Percentiles rank a stretch among this genome's conserved stretches.
Conservation (phyloP, 768 basidiomycete species). For the Tricholoma bakamatsutake region DNA sequence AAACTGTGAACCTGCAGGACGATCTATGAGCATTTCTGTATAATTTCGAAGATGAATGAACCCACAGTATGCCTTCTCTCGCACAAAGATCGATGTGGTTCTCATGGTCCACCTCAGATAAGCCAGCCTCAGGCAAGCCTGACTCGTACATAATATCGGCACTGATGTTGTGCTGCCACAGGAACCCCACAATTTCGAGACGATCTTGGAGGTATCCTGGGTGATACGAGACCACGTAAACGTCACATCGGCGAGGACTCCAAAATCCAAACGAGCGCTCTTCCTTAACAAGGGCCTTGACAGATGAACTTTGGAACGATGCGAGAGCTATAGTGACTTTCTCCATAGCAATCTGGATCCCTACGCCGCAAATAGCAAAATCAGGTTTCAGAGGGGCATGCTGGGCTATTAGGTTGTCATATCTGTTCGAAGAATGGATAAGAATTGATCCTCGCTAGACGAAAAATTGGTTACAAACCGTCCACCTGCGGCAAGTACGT, state of each 20-base stretch:
- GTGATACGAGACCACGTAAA: slow-evolving; percentile 78
- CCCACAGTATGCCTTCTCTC: slow-evolving; percentile 82
- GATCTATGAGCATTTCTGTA: background rate
- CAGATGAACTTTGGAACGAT: slow-evolving; percentile 60
- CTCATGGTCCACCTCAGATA: slow-evolving; percentile 59
- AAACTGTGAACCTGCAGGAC: slow-evolving; percentile 33
- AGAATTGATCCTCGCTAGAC: background rate
- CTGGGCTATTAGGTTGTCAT: slow-evolving; percentile 62
- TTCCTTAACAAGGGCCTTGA: slow-evolving; percentile 69
- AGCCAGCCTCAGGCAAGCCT: slow-evolving; percentile 51
- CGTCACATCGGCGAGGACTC: slow-evolving; percentile 87
- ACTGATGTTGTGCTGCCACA: slow-evolving; percentile 81
- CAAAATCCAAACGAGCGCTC: slow-evolving; percentile 81
- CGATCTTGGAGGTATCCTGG: slow-evolving; percentile 71
- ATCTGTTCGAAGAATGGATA: slow-evolving; percentile 33
- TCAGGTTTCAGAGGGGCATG: slow-evolving; percentile 50
- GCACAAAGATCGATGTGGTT: slow-evolving; percentile 60
- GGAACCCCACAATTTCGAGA: slow-evolving; percentile 65
- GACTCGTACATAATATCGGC: slow-evolving; percentile 87
- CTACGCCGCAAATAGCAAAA: slow-evolving; percentile 60
- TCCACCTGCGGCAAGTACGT: slow-evolving; percentile 78
- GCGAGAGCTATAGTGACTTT: slow-evolving; percentile 70
- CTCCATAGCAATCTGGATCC: slow-evolving; percentile 72
- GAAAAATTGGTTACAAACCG: slow-evolving; percentile 38
- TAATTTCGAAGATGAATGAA: background rate